Percentiles rank a stretch among this genome's conserved stretches.
Conservation (phyloP, 78 protist species). For the Cavenderia fasciculata region DNA sequence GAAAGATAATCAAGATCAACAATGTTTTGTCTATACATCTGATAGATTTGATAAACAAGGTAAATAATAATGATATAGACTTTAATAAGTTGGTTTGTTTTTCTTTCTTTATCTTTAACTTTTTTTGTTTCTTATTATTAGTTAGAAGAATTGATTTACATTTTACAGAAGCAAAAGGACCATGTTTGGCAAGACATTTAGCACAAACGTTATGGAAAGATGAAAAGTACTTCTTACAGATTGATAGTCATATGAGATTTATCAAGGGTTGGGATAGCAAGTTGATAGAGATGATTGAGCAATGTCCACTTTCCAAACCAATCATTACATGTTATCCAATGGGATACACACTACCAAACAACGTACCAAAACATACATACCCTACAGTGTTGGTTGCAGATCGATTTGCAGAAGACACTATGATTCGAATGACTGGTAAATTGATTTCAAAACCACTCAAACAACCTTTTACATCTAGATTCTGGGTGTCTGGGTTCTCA, state of each 20-base stretch:
- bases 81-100: too few relatives aligned
- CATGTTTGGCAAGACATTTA: constrained; percentile 77
- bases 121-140: too few relatives aligned
- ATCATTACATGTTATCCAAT: constrained; percentile 76
- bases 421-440: constrained; percentile 61
- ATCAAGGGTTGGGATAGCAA: constrained; percentile 52
- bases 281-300: background rate
- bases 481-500: constrained; percentile 82
- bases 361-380: constrained; percentile 10
- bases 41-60: too few relatives aligned
- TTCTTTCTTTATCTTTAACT: too few relatives aligned
- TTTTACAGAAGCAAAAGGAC: constrained; percentile 76
- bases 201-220: constrained; percentile 38
- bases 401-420: constrained; percentile 30
- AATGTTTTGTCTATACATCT: too few relatives aligned
- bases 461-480: constrained; percentile 11
- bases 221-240: constrained; percentile 68
- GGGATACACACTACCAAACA: constrained; percentile 63
- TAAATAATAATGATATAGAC: too few relatives aligned
- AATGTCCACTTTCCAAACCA: constrained; percentile 24
- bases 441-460: background rate
- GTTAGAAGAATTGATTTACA: constrained; percentile 15
- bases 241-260: constrained; percentile 86
- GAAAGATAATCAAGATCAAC: constrained; percentile 12
- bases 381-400: constrained; percentile 21